phyloP scores from a whole-genome alignment of 345 rosid species.

The Murraya paniculata region DNA sequence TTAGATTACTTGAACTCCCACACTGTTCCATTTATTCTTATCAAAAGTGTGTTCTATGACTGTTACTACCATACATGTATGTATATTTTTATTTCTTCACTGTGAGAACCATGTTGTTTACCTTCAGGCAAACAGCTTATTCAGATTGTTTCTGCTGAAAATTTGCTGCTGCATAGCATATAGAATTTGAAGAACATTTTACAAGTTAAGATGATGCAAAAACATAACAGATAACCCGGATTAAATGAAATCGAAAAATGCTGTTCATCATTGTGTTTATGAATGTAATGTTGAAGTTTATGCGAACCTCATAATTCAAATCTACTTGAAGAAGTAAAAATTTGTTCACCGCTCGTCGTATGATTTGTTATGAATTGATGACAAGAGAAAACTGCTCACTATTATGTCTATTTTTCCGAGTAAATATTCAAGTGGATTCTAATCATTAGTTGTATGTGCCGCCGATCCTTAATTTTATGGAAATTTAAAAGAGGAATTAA shows the following conservation, averaged over 20 bases:
- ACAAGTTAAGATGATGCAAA: not conserved
- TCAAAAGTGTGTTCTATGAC: too few relatives aligned
- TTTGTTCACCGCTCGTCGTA: not conserved
- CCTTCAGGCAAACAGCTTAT: too few relatives aligned
- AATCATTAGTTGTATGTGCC: not conserved
- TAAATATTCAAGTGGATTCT: not conserved
- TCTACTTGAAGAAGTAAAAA: not conserved
- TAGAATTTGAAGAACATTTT: too few relatives aligned
- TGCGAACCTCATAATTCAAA: not conserved
- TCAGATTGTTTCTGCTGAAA: too few relatives aligned
- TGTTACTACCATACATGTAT: too few relatives aligned
- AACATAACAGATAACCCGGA: not conserved
- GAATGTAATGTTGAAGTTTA: not conserved
- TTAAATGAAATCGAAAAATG: not conserved
- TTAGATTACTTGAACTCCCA: not conserved
- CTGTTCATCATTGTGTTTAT: not conserved
- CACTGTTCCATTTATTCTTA: too few relatives aligned
- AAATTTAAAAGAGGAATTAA: too few relatives aligned
- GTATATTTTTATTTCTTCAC: too few relatives aligned
- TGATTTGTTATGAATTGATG: accelerated
- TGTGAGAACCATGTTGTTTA: too few relatives aligned
- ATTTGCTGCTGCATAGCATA: too few relatives aligned
- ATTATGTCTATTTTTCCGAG: not conserved
- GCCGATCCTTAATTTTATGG: too few relatives aligned
- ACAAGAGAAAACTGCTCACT: not conserved